Evolutionary conservation across 805 yeast genomes (phyloP).

Genomic region (Sporopachydermia lactativora): DNA sequence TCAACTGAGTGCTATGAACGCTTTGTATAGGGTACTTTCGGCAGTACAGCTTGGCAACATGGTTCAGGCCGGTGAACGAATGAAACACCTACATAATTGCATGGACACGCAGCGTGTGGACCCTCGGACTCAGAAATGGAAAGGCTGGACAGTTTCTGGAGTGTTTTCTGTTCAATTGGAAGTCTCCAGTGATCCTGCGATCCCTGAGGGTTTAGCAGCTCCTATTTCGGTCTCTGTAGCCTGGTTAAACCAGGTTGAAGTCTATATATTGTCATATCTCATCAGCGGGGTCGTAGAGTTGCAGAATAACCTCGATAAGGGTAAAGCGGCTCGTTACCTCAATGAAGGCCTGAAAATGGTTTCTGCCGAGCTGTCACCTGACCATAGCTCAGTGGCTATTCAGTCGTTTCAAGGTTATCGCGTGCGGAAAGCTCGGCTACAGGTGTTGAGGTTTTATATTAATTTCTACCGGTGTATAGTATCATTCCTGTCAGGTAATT

Average conservation of each 20-base stretch:
- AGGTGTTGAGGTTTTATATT: neutral
- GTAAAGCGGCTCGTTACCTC: neutral
- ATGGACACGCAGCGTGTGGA: neutral
- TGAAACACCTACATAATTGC: neutral
- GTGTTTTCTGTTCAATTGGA: neutral
- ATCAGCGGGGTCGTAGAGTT: neutral
- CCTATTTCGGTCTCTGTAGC: neutral
- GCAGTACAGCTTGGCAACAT: neutral
- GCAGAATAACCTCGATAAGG: neutral
- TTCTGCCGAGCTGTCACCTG: neutral
- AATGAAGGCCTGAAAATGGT: neutral
- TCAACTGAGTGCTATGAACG: neutral
- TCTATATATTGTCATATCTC: conserved; percentile 2
- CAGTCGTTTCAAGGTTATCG: neutral
- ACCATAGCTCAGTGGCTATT: neutral
- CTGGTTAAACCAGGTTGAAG: conserved; percentile 3
- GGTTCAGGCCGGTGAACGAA: neutral
- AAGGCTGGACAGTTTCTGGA: neutral
- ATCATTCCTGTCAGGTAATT: neutral
- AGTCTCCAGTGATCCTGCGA: neutral
- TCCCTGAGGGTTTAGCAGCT: neutral
- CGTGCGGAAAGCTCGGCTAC: conserved; percentile 1
- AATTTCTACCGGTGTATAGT: neutral
- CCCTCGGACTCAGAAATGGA: neutral
- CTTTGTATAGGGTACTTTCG: neutral